phyloP scores from a whole-genome alignment of 768 basidiomycete genomes.

The Pleurotus sapidus region DNA sequence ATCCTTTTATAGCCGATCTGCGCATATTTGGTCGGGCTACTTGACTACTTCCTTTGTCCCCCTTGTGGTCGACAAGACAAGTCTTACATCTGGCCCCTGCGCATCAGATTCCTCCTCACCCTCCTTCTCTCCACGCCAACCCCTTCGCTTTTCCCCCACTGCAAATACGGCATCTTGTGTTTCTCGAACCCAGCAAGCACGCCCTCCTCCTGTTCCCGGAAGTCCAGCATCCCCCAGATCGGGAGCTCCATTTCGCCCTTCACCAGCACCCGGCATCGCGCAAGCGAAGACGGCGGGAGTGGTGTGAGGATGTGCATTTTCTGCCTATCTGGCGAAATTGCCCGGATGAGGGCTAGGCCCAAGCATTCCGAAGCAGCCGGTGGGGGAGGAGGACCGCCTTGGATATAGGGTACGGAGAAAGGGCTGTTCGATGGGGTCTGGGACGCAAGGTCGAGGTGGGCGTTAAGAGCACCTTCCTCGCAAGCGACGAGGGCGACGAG shows the following conservation, averaged over 20 bases:
- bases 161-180: constrained; percentile 69
- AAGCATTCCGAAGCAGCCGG: constrained; percentile 62
- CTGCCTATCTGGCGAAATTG: constrained; percentile 33
- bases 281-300: constrained; percentile 47
- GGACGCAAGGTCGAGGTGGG: background rate
- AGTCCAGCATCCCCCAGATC: constrained; percentile 85
- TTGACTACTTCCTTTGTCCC: too few relatives aligned
- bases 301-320: constrained; percentile 83
- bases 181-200: constrained; percentile 48
- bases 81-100: constrained; percentile 65
- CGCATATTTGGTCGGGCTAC: too few relatives aligned
- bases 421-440: background rate
- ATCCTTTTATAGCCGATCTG: too few relatives aligned
- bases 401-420: constrained; percentile 51
- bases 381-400: constrained; percentile 48
- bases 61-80: too few relatives aligned
- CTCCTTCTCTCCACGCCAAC: constrained; percentile 70
- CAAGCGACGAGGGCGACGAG: constrained; percentile 72
- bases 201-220: constrained; percentile 33
- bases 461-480: constrained; percentile 39
- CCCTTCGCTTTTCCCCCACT: constrained; percentile 70
- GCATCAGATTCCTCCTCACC: constrained; percentile 85
- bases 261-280: constrained; percentile 49
- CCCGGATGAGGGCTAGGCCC: constrained; percentile 78
- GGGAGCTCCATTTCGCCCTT: constrained; percentile 91